phyloP scores from a whole-genome alignment of 257 asterid genomes.

The Solanum chmielewskii region DNA sequence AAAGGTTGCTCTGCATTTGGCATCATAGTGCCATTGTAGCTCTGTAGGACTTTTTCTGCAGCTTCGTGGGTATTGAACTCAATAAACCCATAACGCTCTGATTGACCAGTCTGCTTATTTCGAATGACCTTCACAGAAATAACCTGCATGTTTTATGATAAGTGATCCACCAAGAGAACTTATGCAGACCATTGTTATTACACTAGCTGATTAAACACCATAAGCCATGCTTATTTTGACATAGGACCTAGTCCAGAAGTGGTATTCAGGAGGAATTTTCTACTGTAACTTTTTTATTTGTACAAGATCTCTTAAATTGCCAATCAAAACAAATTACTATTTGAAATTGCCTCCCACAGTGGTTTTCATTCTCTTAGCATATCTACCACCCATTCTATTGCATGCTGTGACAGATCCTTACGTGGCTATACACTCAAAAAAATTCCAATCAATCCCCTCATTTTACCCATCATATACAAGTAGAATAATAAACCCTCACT shows the following conservation, averaged over 20 bases:
- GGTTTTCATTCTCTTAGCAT: background rate
- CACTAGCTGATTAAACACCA: background rate
- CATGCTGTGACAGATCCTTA: background rate
- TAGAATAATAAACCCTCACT: background rate
- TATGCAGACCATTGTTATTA: background rate
- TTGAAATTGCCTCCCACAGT: background rate
- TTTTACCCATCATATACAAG: background rate
- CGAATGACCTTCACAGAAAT: constrained; percentile 84
- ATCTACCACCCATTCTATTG: background rate
- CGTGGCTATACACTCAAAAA: background rate
- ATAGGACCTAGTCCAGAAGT: background rate
- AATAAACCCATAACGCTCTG: constrained; percentile 89
- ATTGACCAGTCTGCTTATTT: constrained; percentile 94
- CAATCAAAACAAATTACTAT: background rate
- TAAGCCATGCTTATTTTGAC: background rate
- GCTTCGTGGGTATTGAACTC: constrained; percentile 72
- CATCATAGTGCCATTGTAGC: constrained; percentile 59
- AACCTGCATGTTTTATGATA: constrained; percentile 36
- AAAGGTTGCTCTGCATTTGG: constrained; percentile 78
- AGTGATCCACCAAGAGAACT: background rate
- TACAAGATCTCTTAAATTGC: background rate
- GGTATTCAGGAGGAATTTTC: background rate
- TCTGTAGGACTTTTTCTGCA: constrained; percentile 81
- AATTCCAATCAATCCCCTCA: background rate
- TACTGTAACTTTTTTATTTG: background rate